Percentiles rank a stretch among this genome's conserved stretches.
Conservation (phyloP, 495 filamentous ascomycete species). For the Amorphotheca resinae region DNA sequence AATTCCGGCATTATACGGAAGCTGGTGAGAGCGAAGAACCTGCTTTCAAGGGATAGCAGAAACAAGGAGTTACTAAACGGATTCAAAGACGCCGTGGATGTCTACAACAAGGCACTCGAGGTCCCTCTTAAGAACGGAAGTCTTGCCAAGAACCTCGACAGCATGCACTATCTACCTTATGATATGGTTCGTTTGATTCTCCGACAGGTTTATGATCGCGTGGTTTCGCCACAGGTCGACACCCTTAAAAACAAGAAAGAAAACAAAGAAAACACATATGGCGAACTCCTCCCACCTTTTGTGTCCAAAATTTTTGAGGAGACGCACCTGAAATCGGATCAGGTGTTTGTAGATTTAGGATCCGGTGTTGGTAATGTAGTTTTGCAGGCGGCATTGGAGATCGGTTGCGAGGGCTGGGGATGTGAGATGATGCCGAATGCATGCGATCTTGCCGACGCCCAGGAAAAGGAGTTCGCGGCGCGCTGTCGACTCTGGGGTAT, state of each 20-base stretch:
- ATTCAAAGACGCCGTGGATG: conserved; percentile 55
- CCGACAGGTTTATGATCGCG: conserved; percentile 79
- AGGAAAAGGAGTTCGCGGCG: conserved; percentile 73
- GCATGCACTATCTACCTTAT: conserved; percentile 49
- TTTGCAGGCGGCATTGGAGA: conserved; percentile 84
- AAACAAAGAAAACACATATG: conserved; percentile 85
- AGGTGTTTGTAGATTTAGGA: conserved; percentile 87
- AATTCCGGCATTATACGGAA: conserved; percentile 58
- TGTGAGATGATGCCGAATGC: conserved; percentile 91
- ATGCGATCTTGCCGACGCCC: conserved; percentile 70
- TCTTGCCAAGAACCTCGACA: conserved; percentile 55
- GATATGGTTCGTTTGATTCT: conserved; percentile 70
- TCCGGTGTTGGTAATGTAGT: conserved; percentile 94
- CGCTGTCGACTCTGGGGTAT: conserved; percentile 88
- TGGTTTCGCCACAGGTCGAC: conserved; percentile 78
- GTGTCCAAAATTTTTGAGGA: conserved; percentile 65
- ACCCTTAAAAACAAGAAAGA: conserved; percentile 71
- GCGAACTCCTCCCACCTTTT: conserved; percentile 79
- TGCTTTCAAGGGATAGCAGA: conserved; percentile 16
- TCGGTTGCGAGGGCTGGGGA: conserved; percentile 90
- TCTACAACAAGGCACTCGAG: conserved; percentile 61
- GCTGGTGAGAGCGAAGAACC: conserved; percentile 46
- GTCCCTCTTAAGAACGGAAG: conserved; percentile 48
- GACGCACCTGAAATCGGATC: conserved; percentile 59
- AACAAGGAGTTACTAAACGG: conserved; percentile 32